Percentiles rank a stretch among this genome's conserved stretches.
These are phyloP conservation scores for Jatropha curcas DNA, from an alignment of 345 rosid species.

Conservation along the genomic window DNA sequence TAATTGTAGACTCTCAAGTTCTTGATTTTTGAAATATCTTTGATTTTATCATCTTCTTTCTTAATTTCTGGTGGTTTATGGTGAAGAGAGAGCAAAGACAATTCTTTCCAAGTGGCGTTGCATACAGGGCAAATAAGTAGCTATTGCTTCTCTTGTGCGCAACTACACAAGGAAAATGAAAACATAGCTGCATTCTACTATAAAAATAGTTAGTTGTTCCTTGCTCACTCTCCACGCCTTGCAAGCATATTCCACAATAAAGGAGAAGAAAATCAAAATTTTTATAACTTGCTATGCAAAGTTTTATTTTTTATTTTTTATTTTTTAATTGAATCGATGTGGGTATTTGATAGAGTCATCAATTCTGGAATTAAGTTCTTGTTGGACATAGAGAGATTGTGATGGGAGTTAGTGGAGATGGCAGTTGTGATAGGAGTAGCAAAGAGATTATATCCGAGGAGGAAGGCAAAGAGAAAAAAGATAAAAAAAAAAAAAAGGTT, in stretches of 20 bases:
- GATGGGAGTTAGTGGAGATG: too few species aligned
- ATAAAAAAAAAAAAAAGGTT: too few species aligned
- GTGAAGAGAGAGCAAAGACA: constrained; percentile 37
- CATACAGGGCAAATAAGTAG: constrained; percentile 75
- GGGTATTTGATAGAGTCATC: too few species aligned
- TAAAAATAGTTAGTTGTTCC: constrained; percentile 85
- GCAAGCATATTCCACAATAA: constrained; percentile 70
- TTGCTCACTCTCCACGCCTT: constrained; percentile 62
- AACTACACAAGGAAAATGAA: constrained; percentile 77
- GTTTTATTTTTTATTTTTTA: too few species aligned
- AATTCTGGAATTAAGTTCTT: too few species aligned
- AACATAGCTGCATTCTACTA: constrained; percentile 85
- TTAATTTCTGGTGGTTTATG: constrained; percentile 13
- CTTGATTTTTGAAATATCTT: constrained; percentile 26
- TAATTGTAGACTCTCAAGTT: constrained; percentile 66
- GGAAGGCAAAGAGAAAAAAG: too few species aligned
- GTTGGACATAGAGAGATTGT: too few species aligned
- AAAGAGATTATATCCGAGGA: too few species aligned
- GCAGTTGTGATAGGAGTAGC: too few species aligned
- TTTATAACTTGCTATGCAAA: too few species aligned
- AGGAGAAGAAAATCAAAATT: background rate
- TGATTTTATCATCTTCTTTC: constrained; percentile 32
- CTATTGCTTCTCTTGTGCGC: constrained; percentile 43
- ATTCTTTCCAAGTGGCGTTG: constrained; percentile 60
- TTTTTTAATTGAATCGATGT: too few species aligned